Evolutionary conservation across 2,329 filamentous ascomycete genomes (phyloP), one percentile per base, ranked within the genome.

Genomic region (Aschersonia sp.): DNA sequence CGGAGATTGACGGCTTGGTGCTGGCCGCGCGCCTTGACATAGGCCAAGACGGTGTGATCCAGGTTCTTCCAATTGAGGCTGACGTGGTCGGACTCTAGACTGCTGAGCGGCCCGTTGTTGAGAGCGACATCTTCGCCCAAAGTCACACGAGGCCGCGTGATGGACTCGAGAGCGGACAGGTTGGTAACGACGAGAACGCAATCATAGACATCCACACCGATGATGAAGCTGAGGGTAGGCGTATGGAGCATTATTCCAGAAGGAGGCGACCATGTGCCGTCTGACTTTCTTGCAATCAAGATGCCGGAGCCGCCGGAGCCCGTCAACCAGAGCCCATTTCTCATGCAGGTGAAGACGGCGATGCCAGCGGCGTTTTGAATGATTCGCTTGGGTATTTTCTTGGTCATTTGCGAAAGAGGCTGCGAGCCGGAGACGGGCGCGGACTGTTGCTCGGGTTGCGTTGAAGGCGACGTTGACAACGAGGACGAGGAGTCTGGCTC

Each of bases 291-390:
- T 14, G 83, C 89, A 50, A 95, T 79, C 40, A 97, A 72, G 40
- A 97, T 77, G 45, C 90, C 90, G 49, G 87, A 90, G 40, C 90
- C 90, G 31, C 89, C 89, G 12, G 88, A 89, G 43, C 90, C 90
- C 43, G 86, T 90, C 55, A 94, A 74, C 85, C 89, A 95, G 32
- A 95, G 69, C 10, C 90, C 90, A 11, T 87, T 90, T 50, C 90
- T 82, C 87, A 95, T 94, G 32, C 87, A 94, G 1, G 89, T 95
- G 68, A 95, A 95, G 55, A 97, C 86, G 47, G 87, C 89, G 49
- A 97, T 75, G 9, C 87, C 90, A 55, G 90, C 87, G 31, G 89
- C 88, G 66, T 92, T 86, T 59, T 85, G 79, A 55, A 97, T 87
- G 49, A 95, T 87, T 58, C 83, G 76, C 49, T 81, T 70, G 0